phyloP scores from a whole-genome alignment of 768 basidiomycete genomes.

The Russula sp. region DNA sequence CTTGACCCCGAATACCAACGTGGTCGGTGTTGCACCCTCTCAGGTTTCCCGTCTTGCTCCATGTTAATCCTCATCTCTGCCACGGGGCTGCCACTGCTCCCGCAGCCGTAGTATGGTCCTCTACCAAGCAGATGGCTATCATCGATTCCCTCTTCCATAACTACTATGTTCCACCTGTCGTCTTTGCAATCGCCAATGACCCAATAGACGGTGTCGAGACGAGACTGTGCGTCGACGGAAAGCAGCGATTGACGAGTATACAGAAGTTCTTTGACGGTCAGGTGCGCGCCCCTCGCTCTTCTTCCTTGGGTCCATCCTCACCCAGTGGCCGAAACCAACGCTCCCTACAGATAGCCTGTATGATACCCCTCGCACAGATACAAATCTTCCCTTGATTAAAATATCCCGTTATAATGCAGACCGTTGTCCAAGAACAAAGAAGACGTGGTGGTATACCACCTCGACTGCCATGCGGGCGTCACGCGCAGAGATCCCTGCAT shows the following conservation, averaged over 20 bases:
- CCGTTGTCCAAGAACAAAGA: constrained; percentile 48
- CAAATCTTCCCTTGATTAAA: not conserved
- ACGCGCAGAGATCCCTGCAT: constrained; percentile 46
- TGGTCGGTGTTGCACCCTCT: constrained; percentile 36
- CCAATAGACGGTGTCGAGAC: constrained; percentile 35
- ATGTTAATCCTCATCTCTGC: not conserved
- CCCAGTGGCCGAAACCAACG: not conserved
- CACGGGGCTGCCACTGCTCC: too few species aligned
- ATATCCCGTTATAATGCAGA: constrained; percentile 32
- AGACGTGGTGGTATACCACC: constrained; percentile 53
- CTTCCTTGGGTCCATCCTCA: not conserved
- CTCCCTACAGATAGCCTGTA: constrained; percentile 45
- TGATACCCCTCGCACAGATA: constrained; percentile 26
- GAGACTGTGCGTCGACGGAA: constrained; percentile 65
- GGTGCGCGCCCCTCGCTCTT: constrained; percentile 33
- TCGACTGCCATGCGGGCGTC: constrained; percentile 38
- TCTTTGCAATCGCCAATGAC: constrained; percentile 43
- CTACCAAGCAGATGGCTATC: constrained; percentile 62
- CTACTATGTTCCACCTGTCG: constrained; percentile 75
- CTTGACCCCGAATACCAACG: constrained; percentile 66
- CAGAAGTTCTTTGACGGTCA: constrained; percentile 65
- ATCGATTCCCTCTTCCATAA: constrained; percentile 75
- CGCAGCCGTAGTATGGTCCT: constrained; percentile 72
- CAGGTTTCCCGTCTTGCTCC: too few species aligned
- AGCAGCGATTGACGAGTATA: constrained; percentile 73